Base-by-base conservation (phyloP, 768 basidiomycete genomes). In the Leccinum rimulosum region DNA sequence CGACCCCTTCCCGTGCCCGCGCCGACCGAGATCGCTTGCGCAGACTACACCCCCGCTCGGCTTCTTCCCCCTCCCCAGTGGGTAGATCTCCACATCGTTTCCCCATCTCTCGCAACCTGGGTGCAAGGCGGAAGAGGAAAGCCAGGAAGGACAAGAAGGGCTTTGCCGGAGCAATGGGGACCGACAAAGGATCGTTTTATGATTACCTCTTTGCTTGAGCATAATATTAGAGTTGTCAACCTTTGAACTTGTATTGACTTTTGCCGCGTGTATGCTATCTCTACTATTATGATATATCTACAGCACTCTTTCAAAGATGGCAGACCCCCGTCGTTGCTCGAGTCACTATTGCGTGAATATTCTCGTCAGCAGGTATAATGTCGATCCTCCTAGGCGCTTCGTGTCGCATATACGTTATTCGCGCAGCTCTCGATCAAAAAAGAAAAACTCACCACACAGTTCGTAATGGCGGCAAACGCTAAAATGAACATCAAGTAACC, bases 401-500 rank as follows among this genome's bases (percentile, higher is more conserved):
- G 54, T 30, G 45, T 40, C 10, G 30, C 15, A 33, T 25, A 50
- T 22, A 31, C 38, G 6, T 70, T 14, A 61, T 50, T 28, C 17
- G 25, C 10, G 7, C 0, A 25, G 45, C 10, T 30, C 3, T 30
- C 55, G 25, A 10, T 17, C 28, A 0, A 57, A 12, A 31, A n/a
- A 31, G 3, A 15, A 55, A 27, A 27, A 59, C 80, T 69, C 59
- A 81, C 80, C 55, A 88, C 84, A 49, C 80, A 71, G 66, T 89
- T 92, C 15, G 87, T 87, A 60, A 93, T 80, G 6, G 91, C 89
- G 35, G 92, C 91, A 66, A 93, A 93, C 12, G 81, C 80, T 27
- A 95, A 80, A 58, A 95, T 87, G 70, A 93, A 89, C 25, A 86
- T 80, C 73, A 95, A 79, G 72, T 95, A 94, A 35, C 77, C 81